Evolutionary conservation across 148 eudicot species (phyloP), one percentile per base, ranked within the genome.

Genomic region (Rhododendron kiyosumense): DNA sequence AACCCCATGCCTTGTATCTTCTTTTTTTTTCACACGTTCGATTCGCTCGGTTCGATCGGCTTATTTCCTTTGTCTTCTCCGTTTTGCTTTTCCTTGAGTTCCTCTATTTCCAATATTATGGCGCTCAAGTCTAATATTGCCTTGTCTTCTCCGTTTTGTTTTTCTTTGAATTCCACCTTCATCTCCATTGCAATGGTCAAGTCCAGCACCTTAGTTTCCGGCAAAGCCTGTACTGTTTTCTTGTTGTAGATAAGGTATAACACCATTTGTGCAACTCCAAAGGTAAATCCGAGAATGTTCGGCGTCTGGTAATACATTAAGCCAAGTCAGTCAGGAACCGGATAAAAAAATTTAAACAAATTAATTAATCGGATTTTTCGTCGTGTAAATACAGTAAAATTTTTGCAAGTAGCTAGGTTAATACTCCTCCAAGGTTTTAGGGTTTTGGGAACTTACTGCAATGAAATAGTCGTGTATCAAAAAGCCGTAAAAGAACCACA

Each of bases 401-500:
- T 17, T 54, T 54, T 54, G 59, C 59, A 54, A 15, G 4, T 13
- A 51, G 17, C 0, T 14, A 0, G 5, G 14, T 51, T 14, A 51
- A 15, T 54, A 15, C 59, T 54, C 26, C 69, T 63, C 3, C 2
- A 63, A 26, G 75, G 10, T 28, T 12, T 28, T 28, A 76, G 9
- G 18, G 20, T 48, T 22, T n/a, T 24, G 69, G 41, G 7, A 18
- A 86, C 93, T 92, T 86, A 96, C 98, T 5, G 96, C 96, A 36
- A 96, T 89, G 91, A 84, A 94, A 84, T 67, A 90, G 82, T 96
- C 98, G 11, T 83, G 59, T 30, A 88, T 91, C 81, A 94, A 86
- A 34, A 94, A 84, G 9, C 98, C 98, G 43, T 93, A 96, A 85
- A 93, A 93, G 90, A 96, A 96, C 98, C 98, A 94, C 88, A 94